These are phyloP conservation scores for Mucor racemosus DNA, from an alignment of 371 early-diverging fungal genomes.

Conservation along the genomic window DNA sequence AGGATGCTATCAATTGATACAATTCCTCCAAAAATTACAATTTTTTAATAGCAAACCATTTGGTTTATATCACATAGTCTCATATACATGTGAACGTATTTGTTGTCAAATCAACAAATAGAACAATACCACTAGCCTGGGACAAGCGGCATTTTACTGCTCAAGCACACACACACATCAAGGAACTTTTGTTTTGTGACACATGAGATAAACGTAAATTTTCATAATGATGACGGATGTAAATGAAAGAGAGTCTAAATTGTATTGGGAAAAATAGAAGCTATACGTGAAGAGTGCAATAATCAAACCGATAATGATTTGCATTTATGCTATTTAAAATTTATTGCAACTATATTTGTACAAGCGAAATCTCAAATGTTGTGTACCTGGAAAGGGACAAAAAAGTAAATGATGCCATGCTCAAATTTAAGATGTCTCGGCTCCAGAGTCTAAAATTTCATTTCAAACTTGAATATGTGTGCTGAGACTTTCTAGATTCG, in stretches of 20 bases:
- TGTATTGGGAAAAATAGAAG: background rate
- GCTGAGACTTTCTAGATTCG: background rate
- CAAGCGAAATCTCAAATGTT: background rate
- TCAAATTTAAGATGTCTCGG: too few species aligned
- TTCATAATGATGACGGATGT: background rate
- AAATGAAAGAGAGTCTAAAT: background rate
- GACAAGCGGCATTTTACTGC: background rate
- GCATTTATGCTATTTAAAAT: background rate
- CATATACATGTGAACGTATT: background rate
- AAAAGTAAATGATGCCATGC: too few species aligned
- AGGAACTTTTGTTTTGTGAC: background rate
- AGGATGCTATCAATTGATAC: too few species aligned
- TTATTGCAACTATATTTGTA: background rate
- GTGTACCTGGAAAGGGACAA: background rate
- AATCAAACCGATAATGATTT: too few species aligned
- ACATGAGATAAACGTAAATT: background rate
- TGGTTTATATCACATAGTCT: too few species aligned
- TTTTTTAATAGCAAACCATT: too few species aligned
- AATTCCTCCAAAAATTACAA: too few species aligned
- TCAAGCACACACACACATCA: background rate
- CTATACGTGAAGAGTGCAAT: background rate
- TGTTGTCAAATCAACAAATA: background rate
- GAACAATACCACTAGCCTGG: background rate
- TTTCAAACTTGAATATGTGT: too few species aligned
- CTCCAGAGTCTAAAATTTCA: too few species aligned